Conservation (phyloP, 176 grass and related monocot species). For the Zoysia pacifica region DNA sequence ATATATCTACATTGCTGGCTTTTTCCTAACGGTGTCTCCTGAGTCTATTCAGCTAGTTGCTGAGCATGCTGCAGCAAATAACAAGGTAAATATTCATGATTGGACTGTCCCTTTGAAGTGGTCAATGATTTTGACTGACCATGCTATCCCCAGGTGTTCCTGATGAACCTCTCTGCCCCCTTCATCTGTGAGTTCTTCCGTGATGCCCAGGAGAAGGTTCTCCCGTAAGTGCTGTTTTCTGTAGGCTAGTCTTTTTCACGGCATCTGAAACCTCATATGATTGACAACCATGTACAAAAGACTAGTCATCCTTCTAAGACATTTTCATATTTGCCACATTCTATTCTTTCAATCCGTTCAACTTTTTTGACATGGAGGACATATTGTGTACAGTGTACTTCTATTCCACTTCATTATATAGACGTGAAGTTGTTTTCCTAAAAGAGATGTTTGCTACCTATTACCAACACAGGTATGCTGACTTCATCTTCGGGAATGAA, state of each 20-base stretch:
- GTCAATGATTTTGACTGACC: no score
- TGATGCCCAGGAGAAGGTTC: no score
- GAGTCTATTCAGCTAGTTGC: neutral
- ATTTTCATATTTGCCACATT: conserved; percentile 10
- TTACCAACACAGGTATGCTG: conserved; percentile 61
- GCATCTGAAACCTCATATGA: no score
- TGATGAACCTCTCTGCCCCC: no score
- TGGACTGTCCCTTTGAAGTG: no score
- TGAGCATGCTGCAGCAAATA: no score
- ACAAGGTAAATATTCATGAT: no score
- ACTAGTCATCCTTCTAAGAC: neutral
- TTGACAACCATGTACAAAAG: neutral
- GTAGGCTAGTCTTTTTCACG: neutral
- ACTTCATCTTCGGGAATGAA: conserved; percentile 96
- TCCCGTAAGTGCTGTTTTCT: no score
- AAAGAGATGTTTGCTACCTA: conserved; percentile 18
- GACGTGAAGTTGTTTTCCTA: conserved; percentile 5
- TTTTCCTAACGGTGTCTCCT: conserved; percentile 97
- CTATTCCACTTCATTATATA: neutral
- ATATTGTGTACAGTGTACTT: neutral
- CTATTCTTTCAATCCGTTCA: conserved; percentile 16
- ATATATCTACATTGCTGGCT: conserved; percentile 97
- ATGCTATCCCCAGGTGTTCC: no score
- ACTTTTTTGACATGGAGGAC: neutral
- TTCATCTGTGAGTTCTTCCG: neutral